A percentile compares a stretch with the other conserved stretches of the same genome.
phyloP scores from a whole-genome alignment of 805 yeast genomes.

The Yamadazyma tumulicola region DNA sequence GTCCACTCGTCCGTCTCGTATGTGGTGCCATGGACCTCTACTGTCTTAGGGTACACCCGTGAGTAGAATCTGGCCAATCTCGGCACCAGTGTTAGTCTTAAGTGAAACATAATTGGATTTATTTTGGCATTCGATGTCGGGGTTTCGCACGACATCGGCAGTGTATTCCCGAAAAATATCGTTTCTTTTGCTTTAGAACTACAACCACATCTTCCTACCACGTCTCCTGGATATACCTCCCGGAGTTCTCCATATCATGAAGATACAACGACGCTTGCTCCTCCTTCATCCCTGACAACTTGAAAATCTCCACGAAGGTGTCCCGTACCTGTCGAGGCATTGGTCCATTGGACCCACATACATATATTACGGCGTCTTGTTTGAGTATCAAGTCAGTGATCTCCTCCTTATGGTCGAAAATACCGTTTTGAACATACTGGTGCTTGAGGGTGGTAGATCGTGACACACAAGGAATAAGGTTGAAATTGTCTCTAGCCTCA shows the following conservation, averaged over 20 bases:
- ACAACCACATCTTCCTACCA: too few relatives aligned
- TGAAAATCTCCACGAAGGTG: slow-evolving; percentile 66
- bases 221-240: slow-evolving; percentile 81
- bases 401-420: slow-evolving; percentile 48
- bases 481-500: slow-evolving; percentile 27
- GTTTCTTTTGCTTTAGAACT: too few relatives aligned
- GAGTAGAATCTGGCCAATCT: too few relatives aligned
- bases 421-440: slow-evolving; percentile 72
- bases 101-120: too few relatives aligned
- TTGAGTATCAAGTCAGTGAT: slow-evolving; percentile 54
- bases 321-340: slow-evolving; percentile 89
- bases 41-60: slow-evolving; percentile 21
- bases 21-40: slow-evolving; percentile 44
- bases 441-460: slow-evolving; percentile 39
- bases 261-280: slow-evolving; percentile 50
- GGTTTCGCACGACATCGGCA: too few relatives aligned
- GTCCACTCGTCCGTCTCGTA: slow-evolving; percentile 76
- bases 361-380: slow-evolving; percentile 58
- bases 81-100: too few relatives aligned
- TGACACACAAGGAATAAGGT: slow-evolving; percentile 42
- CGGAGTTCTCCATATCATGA: slow-evolving; percentile 55
- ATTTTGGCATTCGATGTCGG: too few relatives aligned
- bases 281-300: slow-evolving; percentile 39
- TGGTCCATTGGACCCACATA: slow-evolving; percentile 91
- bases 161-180: too few relatives aligned